Conservation (phyloP, 108 stramenopile species). For the Skeletonema potamos region DNA sequence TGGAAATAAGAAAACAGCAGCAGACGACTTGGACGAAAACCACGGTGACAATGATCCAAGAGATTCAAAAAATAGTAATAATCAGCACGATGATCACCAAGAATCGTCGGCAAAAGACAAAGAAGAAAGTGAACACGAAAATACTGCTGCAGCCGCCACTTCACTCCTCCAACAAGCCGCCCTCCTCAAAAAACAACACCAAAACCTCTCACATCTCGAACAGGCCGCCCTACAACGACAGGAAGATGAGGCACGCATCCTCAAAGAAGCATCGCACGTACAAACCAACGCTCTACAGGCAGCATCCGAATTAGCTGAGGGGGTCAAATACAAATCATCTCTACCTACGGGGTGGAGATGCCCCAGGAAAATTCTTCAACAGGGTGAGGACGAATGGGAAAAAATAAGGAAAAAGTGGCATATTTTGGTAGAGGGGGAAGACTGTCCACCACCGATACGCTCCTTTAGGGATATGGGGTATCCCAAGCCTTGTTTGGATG, state of each 20-base stretch:
- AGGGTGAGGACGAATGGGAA: conserved; percentile 75
- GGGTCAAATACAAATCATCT: conserved; percentile 73
- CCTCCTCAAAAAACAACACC: conserved; percentile 68
- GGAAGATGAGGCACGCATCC: conserved; percentile 89
- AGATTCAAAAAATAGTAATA: background rate
- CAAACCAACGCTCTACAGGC: conserved; percentile 96
- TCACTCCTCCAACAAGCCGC: conserved; percentile 88
- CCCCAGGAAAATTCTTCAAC: conserved; percentile 71
- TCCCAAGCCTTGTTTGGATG: conserved; percentile 79
- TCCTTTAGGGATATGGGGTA: conserved; percentile 96
- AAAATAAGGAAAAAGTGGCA: conserved; percentile 92
- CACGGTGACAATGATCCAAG: background rate
- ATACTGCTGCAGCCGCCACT: conserved; percentile 21
- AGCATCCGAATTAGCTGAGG: conserved; percentile 91
- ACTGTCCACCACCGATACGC: conserved; percentile 89
- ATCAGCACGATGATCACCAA: background rate
- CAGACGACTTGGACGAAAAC: background rate
- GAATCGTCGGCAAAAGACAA: conserved; percentile 8
- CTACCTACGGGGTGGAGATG: conserved; percentile 91
- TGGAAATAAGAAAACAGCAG: background rate
- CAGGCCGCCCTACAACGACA: conserved; percentile 51
- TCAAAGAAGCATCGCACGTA: conserved; percentile 92
- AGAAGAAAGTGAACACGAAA: conserved; percentile 2
- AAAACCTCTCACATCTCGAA: conserved; percentile 58
- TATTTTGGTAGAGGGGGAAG: conserved; percentile 93